These are phyloP conservation scores for Teunomyces gatunensis DNA, from an alignment of 805 yeast genomes.

Conservation along the genomic window DNA sequence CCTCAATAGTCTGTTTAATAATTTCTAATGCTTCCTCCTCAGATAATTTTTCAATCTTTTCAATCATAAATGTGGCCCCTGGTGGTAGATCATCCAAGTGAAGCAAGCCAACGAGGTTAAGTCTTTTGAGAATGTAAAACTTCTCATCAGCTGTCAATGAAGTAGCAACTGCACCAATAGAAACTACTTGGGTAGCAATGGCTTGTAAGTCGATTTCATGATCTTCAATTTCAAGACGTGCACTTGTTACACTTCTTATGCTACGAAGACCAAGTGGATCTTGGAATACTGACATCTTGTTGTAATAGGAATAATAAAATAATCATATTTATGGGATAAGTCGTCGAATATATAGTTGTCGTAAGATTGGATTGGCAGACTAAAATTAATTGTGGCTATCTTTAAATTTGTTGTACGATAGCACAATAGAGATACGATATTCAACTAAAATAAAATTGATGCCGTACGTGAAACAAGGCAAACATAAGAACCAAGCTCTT, in stretches of 20 bases:
- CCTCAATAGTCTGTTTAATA: slow-evolving; percentile 35
- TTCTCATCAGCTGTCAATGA: slow-evolving; percentile 26
- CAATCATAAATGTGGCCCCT: slow-evolving; percentile 38
- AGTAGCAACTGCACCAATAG: slow-evolving; percentile 24
- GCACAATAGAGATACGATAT: background rate
- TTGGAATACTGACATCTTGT: background rate
- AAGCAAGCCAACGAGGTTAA: slow-evolving; percentile 25
- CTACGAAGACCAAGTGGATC: slow-evolving; percentile 1
- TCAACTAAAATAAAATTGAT: background rate
- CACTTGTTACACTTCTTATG: slow-evolving; percentile 1
- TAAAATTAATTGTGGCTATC: background rate
- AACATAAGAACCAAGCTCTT: background rate
- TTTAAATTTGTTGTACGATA: background rate
- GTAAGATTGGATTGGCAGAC: background rate
- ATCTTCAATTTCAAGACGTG: slow-evolving; percentile 9
- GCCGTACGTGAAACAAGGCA: background rate
- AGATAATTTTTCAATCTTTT: slow-evolving; percentile 33
- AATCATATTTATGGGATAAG: background rate
- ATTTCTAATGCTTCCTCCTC: slow-evolving; percentile 40
- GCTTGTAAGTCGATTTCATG: slow-evolving; percentile 13
- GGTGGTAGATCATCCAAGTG: slow-evolving; percentile 28
- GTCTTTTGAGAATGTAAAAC: slow-evolving; percentile 22
- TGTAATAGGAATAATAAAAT: background rate
- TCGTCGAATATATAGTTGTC: background rate
- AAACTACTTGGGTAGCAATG: slow-evolving; percentile 20